Base-by-base conservation (phyloP, 2,329 filamentous ascomycete genomes). In the Fusarium verrucosum region DNA sequence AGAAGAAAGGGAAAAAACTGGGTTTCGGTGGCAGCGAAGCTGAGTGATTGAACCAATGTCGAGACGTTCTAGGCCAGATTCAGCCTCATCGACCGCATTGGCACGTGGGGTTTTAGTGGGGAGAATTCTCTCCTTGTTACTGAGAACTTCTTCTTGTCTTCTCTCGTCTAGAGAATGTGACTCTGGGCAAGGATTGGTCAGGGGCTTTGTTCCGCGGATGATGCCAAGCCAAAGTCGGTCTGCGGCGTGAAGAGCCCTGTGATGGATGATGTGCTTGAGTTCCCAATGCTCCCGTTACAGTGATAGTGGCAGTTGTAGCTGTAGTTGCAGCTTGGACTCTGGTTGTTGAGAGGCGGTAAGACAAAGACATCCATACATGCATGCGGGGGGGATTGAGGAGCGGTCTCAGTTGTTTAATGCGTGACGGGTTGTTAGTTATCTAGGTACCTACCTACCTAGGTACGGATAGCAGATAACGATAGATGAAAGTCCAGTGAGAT, bases 21-120 rank as follows among this genome's bases (percentile, higher is more conserved):
- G 69, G 65, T 60, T 60, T 62, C 42, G 52, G 50, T 56, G 46
- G 43, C 57, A 68, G 56, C 53, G 57, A 61, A 43, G 50, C 46
- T 47, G 38, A 42, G 42, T 30, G 51, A 40, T 50, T 43, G 45
- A 57, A 52, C 62, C 67, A 71, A 66, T 70, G 55, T 69, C 58
- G 50, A 44, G 60, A 52, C 38, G 66, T 71, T 66, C 70, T 72
- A 72, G 54, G 46, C 70, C 70, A 65, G 58, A 72, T 72, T 72
- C 70, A 72, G 70, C 68, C 70, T 72, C 70, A 70, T 65, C 58
- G 37, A 62, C 56, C 46, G 56, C 64, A 72, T 70, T 51, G 57
- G 70, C 68, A 69, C 68, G 70, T 72, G 70, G 68, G 62, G 70
- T 70, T n/a, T 70, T 59, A 49, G 61, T 66, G 61, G 65, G 38